Base-by-base conservation (phyloP, 2,329 filamentous ascomycete genomes). In the Colletotrichum australisinense region DNA sequence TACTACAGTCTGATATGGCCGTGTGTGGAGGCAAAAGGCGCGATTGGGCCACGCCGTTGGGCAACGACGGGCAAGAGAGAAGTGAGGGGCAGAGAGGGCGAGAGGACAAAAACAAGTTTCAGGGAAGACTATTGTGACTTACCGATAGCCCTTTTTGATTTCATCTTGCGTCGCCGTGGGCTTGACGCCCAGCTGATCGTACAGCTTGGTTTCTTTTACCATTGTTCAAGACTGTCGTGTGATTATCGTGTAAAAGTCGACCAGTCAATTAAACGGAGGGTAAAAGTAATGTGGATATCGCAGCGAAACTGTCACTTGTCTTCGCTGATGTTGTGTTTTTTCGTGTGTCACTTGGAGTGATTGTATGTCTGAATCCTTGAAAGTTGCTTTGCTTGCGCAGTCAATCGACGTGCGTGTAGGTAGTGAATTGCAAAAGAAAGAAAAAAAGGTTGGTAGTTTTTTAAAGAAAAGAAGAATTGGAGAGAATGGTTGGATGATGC, bases 141-240 rank as follows among this genome's bases (percentile, higher is more conserved):
- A 94, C 92, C 94, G 90, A 84, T 98, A 98, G 72, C 92, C 97
- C 83, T 98, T 99, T 83, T 98, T 98, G 82, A 99, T 97, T 76
- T 98, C 96, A 81, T 98, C 96, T 84, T 97, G 94, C 28, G 91
- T 89, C 28, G 95, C 95, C 74, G 92, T 90, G 49, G 96, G 90
- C 82, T 94, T 93, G 84, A 98, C 87, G 81, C 89, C 88, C 79
- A 99, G 88, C 76, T 91, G 89, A 84, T 98, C 95, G 88, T 99
- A 99, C 76, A 98, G 92, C 85, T 97, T 98, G 66, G 94, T 97
- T 87, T 98, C 96, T 79, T 94, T 93, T 78, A 97, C 95, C 96
- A 98, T 98, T 77, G 78, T 90, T 5, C 83, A 38, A 46, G 57
- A 64, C 28, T n/a, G 22, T 52, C n/a, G 16, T 12, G 38, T 60